Conservation (phyloP, 495 filamentous ascomycete genomes). For the Beverwykella pulmonaria region DNA sequence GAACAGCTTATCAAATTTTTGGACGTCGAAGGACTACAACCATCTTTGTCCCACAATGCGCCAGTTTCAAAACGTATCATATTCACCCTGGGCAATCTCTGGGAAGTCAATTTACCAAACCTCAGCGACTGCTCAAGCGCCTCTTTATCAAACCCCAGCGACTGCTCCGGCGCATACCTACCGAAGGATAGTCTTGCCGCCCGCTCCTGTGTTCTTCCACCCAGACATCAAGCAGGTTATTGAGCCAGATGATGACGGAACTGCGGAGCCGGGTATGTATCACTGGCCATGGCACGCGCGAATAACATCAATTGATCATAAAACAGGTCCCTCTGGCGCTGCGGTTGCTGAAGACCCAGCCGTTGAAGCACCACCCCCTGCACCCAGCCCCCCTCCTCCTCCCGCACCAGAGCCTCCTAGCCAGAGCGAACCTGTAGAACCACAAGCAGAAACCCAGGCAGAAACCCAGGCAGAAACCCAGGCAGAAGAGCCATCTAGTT, state of each 20-base stretch:
- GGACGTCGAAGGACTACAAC: constrained; percentile 5
- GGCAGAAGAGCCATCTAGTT: not conserved
- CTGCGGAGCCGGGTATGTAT: constrained; percentile 19
- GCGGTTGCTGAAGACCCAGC: constrained; percentile 7
- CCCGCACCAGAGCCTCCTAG: constrained; percentile 3
- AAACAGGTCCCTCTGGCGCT: constrained; percentile 11
- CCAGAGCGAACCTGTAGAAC: not conserved
- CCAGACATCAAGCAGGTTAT: constrained; percentile 23
- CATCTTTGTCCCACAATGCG: constrained; percentile 19
- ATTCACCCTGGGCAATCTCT: constrained; percentile 29
- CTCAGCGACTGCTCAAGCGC: constrained; percentile 1
- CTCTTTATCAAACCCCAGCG: constrained; percentile 17
- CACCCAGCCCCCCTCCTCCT: constrained; percentile 14
- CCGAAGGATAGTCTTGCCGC: constrained; percentile 18
- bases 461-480: not conserved
- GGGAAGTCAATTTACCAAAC: not conserved
- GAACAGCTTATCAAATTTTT: constrained; percentile 10
- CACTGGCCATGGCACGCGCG: not conserved
- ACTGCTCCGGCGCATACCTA: not conserved
- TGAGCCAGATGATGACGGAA: constrained; percentile 19
- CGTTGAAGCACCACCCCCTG: constrained; percentile 25
- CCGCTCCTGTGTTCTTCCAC: constrained; percentile 25
- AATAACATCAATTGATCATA: constrained; percentile 12
- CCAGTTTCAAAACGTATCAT: constrained; percentile 27
- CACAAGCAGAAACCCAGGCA: not conserved